Percentiles rank a stretch among this genome's conserved stretches.
These are phyloP conservation scores for Backusella psychrophila DNA, from an alignment of 192 early-diverging fungal species.

Conservation along the genomic window DNA sequence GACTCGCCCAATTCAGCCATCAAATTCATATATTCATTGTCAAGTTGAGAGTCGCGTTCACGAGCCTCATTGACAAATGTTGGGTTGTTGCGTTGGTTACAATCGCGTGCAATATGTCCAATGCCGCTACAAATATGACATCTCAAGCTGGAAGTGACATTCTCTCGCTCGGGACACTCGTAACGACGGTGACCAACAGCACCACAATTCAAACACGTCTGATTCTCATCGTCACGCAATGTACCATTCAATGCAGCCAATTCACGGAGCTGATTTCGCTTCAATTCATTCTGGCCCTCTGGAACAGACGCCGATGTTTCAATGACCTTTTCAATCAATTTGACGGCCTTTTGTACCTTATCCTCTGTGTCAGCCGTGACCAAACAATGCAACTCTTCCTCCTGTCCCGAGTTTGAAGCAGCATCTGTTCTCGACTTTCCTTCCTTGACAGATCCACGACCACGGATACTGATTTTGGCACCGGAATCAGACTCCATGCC, in stretches of 20 bases:
- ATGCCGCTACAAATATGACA: conserved; percentile 88
- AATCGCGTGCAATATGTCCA: conserved; percentile 95
- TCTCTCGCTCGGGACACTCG: conserved; percentile 87
- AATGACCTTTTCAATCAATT: conserved; percentile 90
- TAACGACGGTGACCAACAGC: conserved; percentile 83
- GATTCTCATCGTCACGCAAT: conserved; percentile 91
- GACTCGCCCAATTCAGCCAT: conserved; percentile 93
- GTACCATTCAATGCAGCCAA: conserved; percentile 96
- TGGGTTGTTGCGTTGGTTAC: conserved; percentile 84
- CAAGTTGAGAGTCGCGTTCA: conserved; percentile 82
- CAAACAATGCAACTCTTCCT: conserved; percentile 89
- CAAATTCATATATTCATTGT: conserved; percentile 86
- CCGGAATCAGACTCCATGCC: conserved; percentile 94
- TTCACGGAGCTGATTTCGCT: conserved; percentile 91
- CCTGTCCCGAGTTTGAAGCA: conserved; percentile 52
- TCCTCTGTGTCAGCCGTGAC: conserved; percentile 88
- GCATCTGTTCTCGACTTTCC: conserved; percentile 69
- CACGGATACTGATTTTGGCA: conserved; percentile 95
- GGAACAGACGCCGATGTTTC: conserved; percentile 90
- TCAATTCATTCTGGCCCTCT: conserved; percentile 94
- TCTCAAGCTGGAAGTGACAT: conserved; percentile 81
- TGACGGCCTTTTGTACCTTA: conserved; percentile 81
- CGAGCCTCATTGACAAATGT: conserved; percentile 66
- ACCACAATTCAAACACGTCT: conserved; percentile 95
- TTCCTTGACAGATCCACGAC: conserved; percentile 95